phyloP scores from a whole-genome alignment of 192 early-diverging fungal genomes.

The Gigaspora rosea region DNA sequence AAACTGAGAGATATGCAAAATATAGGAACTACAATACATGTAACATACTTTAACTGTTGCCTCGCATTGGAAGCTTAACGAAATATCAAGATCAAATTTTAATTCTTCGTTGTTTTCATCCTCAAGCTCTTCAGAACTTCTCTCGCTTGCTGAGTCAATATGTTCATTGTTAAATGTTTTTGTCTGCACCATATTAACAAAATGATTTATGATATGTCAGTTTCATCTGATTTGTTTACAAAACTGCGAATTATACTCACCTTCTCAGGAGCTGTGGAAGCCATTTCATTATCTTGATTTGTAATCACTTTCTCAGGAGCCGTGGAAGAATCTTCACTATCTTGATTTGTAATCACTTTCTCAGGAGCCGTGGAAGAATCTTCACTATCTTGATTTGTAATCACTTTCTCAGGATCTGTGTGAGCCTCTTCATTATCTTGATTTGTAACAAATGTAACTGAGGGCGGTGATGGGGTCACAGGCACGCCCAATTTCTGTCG shows the following conservation, averaged over 20 bases:
- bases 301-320: too few relatives aligned
- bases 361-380: too few relatives aligned
- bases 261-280: not conserved
- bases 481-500: constrained; percentile 4
- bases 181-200: constrained; percentile 5
- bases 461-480: not conserved
- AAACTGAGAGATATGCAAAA: constrained; percentile 13
- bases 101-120: constrained; percentile 21
- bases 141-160: not conserved
- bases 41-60: constrained; percentile 18
- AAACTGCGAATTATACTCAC: constrained; percentile 11
- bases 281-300: too few relatives aligned
- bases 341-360: too few relatives aligned
- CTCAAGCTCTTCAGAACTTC: constrained; percentile 19
- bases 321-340: too few relatives aligned
- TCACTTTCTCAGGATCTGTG: not conserved
- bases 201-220: constrained; percentile 1
- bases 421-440: constrained; percentile 6
- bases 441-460: constrained; percentile 8
- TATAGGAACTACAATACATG: not conserved
- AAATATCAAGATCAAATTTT: constrained; percentile 31
- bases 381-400: too few relatives aligned
- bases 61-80: not conserved
- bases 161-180: constrained; percentile 9
- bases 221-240: constrained; percentile 5